A percentile compares a stretch with the other conserved stretches of the same genome.
Conservation (phyloP, 257 asterid species). For the Linderniella brevidens region DNA sequence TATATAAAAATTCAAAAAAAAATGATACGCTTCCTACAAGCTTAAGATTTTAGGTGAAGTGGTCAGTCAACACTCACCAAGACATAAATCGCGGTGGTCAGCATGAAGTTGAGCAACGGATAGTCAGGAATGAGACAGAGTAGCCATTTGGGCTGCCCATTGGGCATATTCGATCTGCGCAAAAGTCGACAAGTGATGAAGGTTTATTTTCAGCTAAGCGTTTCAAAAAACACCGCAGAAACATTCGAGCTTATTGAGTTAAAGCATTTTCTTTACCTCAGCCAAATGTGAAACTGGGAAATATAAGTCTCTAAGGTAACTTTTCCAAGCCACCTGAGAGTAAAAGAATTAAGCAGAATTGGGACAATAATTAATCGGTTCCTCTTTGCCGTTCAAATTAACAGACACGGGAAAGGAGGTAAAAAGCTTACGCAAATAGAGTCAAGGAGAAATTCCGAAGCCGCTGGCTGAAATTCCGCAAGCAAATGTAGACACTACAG, state of each 20-base stretch:
- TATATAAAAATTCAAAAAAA: too few species aligned
- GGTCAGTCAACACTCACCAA: constrained; percentile 49
- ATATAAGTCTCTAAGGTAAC: constrained; percentile 84
- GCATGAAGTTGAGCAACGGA: constrained; percentile 93
- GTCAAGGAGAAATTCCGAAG: constrained; percentile 73
- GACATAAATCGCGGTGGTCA: constrained; percentile 65
- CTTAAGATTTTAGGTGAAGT: too few species aligned
- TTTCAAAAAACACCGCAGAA: neutral
- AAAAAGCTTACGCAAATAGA: constrained; percentile 71
- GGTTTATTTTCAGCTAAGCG: neutral
- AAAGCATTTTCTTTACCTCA: too few species aligned
- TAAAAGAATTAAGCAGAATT: neutral
- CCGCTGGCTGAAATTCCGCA: constrained; percentile 77
- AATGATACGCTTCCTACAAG: too few species aligned
- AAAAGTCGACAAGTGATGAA: neutral
- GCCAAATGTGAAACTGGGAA: constrained; percentile 99
- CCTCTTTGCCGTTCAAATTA: neutral
- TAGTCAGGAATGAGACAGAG: constrained; percentile 79
- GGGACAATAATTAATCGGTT: too few species aligned
- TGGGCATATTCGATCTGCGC: constrained; percentile 56
- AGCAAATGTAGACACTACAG: constrained; percentile 66
- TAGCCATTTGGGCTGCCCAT: constrained; percentile 98
- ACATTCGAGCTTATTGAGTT: constrained; percentile 9
- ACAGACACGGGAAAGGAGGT: neutral
- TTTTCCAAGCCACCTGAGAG: constrained; percentile 90